Conservation (phyloP, 2,329 filamentous ascomycete genomes). For the Arthroderma sp. region DNA sequence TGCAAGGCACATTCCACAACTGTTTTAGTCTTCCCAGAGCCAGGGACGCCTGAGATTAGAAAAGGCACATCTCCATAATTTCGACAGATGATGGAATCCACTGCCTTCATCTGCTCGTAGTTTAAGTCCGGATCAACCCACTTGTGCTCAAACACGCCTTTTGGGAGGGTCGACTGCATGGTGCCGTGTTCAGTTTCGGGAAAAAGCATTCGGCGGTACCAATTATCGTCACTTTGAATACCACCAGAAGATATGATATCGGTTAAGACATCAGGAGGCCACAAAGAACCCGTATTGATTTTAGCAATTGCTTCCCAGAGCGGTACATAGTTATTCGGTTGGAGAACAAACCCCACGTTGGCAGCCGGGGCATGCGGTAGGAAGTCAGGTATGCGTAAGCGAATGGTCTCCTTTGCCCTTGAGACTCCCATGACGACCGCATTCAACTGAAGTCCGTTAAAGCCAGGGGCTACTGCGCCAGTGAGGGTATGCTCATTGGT, state of each 20-base stretch:
- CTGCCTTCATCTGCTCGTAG: conserved; percentile 36
- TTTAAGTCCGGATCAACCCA: conserved; percentile 32
- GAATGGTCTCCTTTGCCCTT: conserved; percentile 11
- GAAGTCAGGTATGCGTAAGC: conserved; percentile 13
- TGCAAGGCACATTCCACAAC: conserved; percentile 33
- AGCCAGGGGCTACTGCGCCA: conserved; percentile 14
- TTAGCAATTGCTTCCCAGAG: conserved; percentile 13
- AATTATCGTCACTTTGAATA: conserved; percentile 8
- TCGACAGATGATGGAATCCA: conserved; percentile 28
- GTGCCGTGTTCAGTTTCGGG: conserved; percentile 25
- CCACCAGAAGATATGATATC: conserved; percentile 31
- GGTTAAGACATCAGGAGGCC: conserved; percentile 40
- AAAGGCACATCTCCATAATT: conserved; percentile 35
- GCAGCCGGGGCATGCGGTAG: conserved; percentile 7
- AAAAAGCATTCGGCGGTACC: conserved; percentile 31
- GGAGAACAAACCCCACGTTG: conserved; percentile 15
- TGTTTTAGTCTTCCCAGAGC: conserved; percentile 42
- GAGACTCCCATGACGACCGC: conserved; percentile 15
- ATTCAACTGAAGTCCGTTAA: conserved; percentile 15
- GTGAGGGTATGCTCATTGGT: conserved; percentile 9
- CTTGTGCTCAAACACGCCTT: conserved; percentile 19
- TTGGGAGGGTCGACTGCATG: conserved; percentile 27
- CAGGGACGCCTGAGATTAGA: conserved; percentile 37
- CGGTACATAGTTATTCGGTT: conserved; percentile 9
- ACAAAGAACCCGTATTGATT: conserved; percentile 26